Percentiles rank a stretch among this genome's conserved stretches.
phyloP scores from a whole-genome alignment of 1,284 basidiomycete genomes.

The Moesziomyces aphidis region DNA sequence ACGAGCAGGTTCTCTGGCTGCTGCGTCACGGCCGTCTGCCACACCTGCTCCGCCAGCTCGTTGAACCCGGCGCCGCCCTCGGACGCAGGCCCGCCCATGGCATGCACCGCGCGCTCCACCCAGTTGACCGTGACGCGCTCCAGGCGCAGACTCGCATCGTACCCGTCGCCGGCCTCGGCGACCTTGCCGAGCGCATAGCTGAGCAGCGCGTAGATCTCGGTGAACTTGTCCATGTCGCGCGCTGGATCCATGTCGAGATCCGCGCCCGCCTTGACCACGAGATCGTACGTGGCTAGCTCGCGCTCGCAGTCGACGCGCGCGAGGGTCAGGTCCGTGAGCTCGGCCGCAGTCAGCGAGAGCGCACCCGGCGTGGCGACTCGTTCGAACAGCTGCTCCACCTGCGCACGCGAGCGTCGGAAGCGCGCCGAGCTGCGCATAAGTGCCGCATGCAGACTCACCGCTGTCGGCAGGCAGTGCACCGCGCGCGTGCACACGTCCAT shows the following conservation, averaged over 20 bases:
- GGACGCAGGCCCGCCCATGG: slow-evolving; percentile 37
- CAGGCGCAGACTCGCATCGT: slow-evolving; percentile 35
- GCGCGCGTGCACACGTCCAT: slow-evolving; percentile 45
- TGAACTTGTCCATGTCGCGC: slow-evolving; percentile 56
- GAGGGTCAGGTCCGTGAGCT: slow-evolving; percentile 51
- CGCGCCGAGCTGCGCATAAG: slow-evolving; percentile 50
- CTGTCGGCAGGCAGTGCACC: slow-evolving; percentile 46
- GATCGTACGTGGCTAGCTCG: slow-evolving; percentile 39
- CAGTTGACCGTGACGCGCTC: slow-evolving; percentile 55
- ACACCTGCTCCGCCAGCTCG: slow-evolving; percentile 57
- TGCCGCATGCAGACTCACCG: slow-evolving; percentile 42
- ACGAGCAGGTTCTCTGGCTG: slow-evolving; percentile 49
- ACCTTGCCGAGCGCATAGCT: slow-evolving; percentile 40
- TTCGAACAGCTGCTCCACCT: slow-evolving; percentile 54
- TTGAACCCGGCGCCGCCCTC: slow-evolving; percentile 49
- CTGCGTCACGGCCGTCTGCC: slow-evolving; percentile 48
- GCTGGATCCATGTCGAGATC: slow-evolving; percentile 38
- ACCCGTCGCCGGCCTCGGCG: slow-evolving; percentile 14
- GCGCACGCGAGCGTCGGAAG: slow-evolving; percentile 42
- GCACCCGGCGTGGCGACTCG: slow-evolving; percentile 27
- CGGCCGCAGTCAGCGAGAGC: slow-evolving; percentile 26
- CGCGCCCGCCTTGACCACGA: slow-evolving; percentile 24
- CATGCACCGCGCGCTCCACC: slow-evolving; percentile 50
- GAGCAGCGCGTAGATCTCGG: slow-evolving; percentile 57
- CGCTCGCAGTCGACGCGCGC: slow-evolving; percentile 63